Evolutionary conservation across 768 basidiomycete species (phyloP), one percentile per base, ranked within the genome.

Genomic region (Pleurotus cornucopiae): DNA sequence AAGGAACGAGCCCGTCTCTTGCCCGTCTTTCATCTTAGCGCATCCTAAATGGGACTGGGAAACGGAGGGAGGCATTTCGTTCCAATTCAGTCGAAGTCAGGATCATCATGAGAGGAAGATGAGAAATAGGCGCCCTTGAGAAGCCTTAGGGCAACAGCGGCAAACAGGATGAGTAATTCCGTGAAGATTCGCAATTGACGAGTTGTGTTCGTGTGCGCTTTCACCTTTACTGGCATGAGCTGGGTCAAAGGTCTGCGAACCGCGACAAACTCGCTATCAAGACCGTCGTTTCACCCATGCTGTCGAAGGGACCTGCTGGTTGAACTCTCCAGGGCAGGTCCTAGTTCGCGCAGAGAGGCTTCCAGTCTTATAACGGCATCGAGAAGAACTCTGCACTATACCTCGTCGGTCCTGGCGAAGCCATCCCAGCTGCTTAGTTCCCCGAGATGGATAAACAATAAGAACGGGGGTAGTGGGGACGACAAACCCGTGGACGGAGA

Each of bases 361-460:
- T 53, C 51, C 9, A 53, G 51, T 38, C 51, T 53, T 21, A 53
- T 53, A 40, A 37, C 51, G 51, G 39, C 51, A 6, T 40, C 51
- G 20, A 43, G 51, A 25, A 40, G 51, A 41, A 53, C 39, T 40
- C 39, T 53, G 14, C 51, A 53, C 26, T 41, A 40, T 20, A 40
- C 51, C 6, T 55, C 54, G 4, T 39, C 60, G 4, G 49, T 58
- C 4, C 57, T 49, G 45, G 69, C 69, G 2, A 68, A 64, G 21
- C 68, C 69, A 20, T 71, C 76, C 2, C 69, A 67, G 0, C 57
- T 66, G 9, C 49, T 73, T 6, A 57, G 57, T 18, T 55, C 67
- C 34, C 76, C 75, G n/a, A 71, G 75, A 37, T 72, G 75, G 75
- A 46, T 71, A 38, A 75, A 76, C 58, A 64, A 61, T 48, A 76